Evolutionary conservation across 208 protist genomes (phyloP).

Genomic region (Leishmania arabica): DNA sequence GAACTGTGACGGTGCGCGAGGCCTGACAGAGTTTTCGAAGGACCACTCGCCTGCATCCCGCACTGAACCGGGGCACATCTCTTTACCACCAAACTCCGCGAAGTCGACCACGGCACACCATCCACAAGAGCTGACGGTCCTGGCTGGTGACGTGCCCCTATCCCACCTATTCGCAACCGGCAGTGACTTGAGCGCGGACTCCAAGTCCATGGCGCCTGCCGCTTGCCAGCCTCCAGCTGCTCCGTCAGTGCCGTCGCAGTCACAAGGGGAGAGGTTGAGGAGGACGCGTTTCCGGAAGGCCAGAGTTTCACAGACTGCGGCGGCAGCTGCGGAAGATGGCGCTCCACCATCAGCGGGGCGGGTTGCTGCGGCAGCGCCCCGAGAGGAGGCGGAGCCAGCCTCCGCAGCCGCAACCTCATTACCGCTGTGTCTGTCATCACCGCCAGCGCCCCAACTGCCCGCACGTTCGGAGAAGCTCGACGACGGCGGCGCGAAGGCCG

Average conservation of each 20-base stretch:
- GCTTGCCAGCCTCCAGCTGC: neutral
- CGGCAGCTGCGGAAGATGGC: neutral
- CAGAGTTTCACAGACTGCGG: neutral
- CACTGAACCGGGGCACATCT: neutral
- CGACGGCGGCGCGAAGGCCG: neutral
- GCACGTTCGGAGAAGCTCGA: neutral
- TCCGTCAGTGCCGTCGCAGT: neutral
- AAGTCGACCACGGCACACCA: neutral
- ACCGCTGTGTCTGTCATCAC: neutral
- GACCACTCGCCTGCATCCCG: neutral
- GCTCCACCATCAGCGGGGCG: neutral
- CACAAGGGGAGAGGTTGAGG: neutral
- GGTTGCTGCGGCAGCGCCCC: too few relatives aligned
- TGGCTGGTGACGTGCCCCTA: conserved; percentile 7
- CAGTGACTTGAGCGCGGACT: neutral
- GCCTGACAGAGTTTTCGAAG: neutral
- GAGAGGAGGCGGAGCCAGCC: neutral
- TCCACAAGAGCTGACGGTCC: neutral
- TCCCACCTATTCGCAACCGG: neutral
- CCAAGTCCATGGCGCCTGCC: neutral
- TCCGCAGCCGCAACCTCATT: neutral
- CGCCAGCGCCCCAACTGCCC: neutral
- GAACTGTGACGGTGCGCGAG: neutral
- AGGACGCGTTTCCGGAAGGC: neutral
- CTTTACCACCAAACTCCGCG: neutral